Evolutionary conservation across 176 grass and related monocot species (phyloP).

Genomic region (Bolboschoenus planiculmis): DNA sequence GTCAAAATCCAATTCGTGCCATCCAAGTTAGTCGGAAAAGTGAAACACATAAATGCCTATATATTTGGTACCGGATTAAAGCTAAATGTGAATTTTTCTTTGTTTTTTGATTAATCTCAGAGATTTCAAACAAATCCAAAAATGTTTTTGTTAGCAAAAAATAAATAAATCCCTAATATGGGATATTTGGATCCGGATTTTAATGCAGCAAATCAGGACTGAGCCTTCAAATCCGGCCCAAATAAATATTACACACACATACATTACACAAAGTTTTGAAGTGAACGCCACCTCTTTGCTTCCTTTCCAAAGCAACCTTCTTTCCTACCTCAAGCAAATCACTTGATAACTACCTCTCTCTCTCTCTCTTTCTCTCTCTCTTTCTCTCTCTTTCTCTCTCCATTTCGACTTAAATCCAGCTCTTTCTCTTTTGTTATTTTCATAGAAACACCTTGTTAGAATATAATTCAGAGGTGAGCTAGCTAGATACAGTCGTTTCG

Average conservation of each 20-base stretch:
- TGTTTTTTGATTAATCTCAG: no score
- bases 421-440: conserved; percentile 2
- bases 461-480: background rate
- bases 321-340: conserved; percentile 24
- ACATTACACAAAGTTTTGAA: conserved; percentile 24
- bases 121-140: no score
- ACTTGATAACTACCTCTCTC: conserved; percentile 16
- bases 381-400: no score
- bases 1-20: no score
- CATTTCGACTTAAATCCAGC: background rate
- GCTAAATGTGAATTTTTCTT: no score
- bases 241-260: background rate
- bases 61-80: no score
- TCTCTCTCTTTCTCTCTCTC: no score
- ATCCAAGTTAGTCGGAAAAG: no score
- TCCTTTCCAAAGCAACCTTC: conserved; percentile 26
- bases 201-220: conserved; percentile 19
- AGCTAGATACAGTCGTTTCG: background rate
- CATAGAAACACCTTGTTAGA: background rate
- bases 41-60: no score
- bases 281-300: conserved; percentile 32
- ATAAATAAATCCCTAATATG: no score
- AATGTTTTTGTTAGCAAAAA: no score
- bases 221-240: conserved; percentile 18
- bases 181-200: conserved; percentile 19